Base-by-base conservation (phyloP, 1,284 basidiomycete genomes). In the Fomitopsis palustris region DNA sequence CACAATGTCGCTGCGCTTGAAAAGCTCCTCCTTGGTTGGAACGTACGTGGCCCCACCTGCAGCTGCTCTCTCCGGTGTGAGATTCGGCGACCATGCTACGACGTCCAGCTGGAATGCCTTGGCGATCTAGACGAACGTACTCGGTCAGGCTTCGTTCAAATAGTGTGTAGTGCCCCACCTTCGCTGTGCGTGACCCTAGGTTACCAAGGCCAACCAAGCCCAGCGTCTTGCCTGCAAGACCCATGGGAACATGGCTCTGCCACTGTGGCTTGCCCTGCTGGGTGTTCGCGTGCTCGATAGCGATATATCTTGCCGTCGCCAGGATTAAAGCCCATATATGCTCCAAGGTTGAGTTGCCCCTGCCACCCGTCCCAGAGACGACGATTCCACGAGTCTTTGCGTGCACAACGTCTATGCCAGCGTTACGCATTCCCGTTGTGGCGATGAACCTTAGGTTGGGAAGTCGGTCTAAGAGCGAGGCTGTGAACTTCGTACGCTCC, bases 271-370 rank as follows among this genome's bases (percentile, higher is more conserved):
- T 81, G 31, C 77, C 72, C 0, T 70, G 67, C 67, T 81, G 81
- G 14, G 81, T 68, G 65, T 81, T 81, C 17, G 72, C 73, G 60
- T 88, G 77, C 62, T 88, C 84, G 1, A 75, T 67, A 9, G 75
- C 72, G 25, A 88, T 73, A 56, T 80, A 72, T 54, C 87, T 77
- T 35, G 79, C 78, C 4, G 84, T 80, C 1, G 81, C 80, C 14
- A 90, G 71, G 33, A 86, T 78, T 47, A 89, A 73, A n/a, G 84
- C 81, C 84, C 85, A 88, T 29, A 86, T 87, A 61, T 85, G 84
- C 65, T 86, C 84, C 49, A 81, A 61, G 1, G 84, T 85, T 2
- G 80, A 75, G 49, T 79, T 75, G 21, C 80, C 78, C 10, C 69
- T 74, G 1, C 71, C 67, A 0, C 71, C 74, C 0, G 86, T 87